Conservation (phyloP, 2,329 filamentous ascomycete genomes). For the Colletotrichum endophyticum region DNA sequence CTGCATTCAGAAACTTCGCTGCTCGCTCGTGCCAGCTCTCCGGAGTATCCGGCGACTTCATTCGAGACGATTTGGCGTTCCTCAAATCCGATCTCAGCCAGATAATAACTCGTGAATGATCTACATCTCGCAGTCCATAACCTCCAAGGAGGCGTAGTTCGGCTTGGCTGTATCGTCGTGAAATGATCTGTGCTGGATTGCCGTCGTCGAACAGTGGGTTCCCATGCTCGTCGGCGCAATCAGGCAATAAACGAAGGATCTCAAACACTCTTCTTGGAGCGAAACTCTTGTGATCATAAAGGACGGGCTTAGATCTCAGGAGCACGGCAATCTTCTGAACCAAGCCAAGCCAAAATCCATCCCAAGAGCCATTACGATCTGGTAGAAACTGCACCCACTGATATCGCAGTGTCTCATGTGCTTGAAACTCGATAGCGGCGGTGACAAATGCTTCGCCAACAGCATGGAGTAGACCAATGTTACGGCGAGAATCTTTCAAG, state of each 20-base stretch:
- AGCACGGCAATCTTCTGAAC: too few species aligned
- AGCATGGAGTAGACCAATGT: not conserved
- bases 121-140: not conserved
- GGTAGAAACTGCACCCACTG: not conserved
- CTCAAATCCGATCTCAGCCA: not conserved
- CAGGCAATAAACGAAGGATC: not conserved
- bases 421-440: not conserved
- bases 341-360: not conserved
- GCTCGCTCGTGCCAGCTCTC: not conserved
- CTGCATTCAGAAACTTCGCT: not conserved
- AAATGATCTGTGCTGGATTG: not conserved
- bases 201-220: not conserved
- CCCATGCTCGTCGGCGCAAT: not conserved
- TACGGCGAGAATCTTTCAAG: not conserved
- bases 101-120: not conserved
- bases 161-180: not conserved
- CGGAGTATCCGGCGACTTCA: not conserved
- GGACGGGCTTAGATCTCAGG: rapidly evolving
- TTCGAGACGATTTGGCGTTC: not conserved
- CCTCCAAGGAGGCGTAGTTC: not conserved
- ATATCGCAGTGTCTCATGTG: not conserved
- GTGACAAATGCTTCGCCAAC: not conserved
- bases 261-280: rapidly evolving
- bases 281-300: not conserved
- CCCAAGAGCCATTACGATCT: not conserved